Base-by-base conservation (phyloP, 2,329 filamentous ascomycete species). In the Monosporascus sp. region DNA sequence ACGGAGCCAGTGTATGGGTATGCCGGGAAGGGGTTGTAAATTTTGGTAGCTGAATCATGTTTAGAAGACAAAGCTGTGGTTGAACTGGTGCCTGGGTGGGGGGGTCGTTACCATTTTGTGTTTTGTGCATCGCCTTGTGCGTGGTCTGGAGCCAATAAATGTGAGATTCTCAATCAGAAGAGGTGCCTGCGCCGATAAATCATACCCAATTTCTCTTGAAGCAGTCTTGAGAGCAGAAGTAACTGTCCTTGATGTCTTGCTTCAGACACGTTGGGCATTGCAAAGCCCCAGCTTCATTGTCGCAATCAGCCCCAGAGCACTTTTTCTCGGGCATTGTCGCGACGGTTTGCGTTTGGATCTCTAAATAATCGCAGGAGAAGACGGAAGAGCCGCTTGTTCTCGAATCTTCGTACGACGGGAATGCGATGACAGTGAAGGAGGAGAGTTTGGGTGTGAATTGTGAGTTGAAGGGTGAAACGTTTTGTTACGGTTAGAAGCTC, bases 141-240 rank as follows among this genome's bases (percentile, higher is more conserved):
- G 84, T 80, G 66, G 70, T 55, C 58, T 41, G 41, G 17, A 14
- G 37, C 43, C 49, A 20, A 35, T 52, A 37, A 49, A 37, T 18
- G 38, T 47, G 8, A 22, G 24, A 9, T 25, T 38, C 15, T 5
- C 41, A 35, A 25, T 35, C 5, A 31, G 9, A 37, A 24, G 11
- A 25, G 6, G 7, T 25, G 25, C 7, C 25, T 25, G 25, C 25
- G 17, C 43, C 20, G 39, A 6, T 20, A 35, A 25, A 31, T 51
- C 58, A 27, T n/a, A 60, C 74, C 87, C 87, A 90, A 72, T 84
- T 90, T 65, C 78, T 78, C 76, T 89, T 90, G 72, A 90, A 90
- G 74, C 87, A 90, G 63, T 90, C 87, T 70, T 90, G 87, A 53
- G 85, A 85, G 74, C 87, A 90, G 74, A 90, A 90, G 72, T 79